Conservation (phyloP, 441 rosid genomes). For the Hura crepitans region DNA sequence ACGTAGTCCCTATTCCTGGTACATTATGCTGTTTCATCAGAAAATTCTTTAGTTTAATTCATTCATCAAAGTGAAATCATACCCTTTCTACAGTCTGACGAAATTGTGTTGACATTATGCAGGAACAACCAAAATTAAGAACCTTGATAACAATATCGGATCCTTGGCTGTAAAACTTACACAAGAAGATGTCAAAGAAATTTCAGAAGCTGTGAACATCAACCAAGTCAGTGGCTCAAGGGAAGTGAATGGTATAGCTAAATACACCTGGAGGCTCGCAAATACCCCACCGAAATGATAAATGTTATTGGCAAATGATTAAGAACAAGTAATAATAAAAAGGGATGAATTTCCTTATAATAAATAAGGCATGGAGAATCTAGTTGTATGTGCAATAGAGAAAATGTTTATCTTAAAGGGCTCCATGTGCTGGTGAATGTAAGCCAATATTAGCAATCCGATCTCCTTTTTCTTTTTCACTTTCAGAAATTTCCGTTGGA, state of each 20-base stretch:
- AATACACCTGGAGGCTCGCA: slow-evolving; percentile 29
- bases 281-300: slow-evolving; percentile 32
- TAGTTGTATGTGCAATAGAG: neutral
- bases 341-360: neutral
- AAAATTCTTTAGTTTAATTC: no score
- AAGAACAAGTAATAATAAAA: no score
- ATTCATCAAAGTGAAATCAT: no score
- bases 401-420: no score
- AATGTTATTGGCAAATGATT: no score
- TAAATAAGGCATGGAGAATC: neutral
- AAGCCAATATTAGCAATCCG: no score
- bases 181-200: slow-evolving; percentile 30
- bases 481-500: no score
- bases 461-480: no score
- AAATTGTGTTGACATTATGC: slow-evolving; percentile 10
- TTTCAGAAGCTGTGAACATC: slow-evolving; percentile 27
- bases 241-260: neutral
- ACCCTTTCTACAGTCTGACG: no score
- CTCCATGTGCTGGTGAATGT: no score
- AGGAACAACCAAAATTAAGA: slow-evolving; percentile 46
- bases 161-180: slow-evolving; percentile 30
- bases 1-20: slow-evolving; percentile 53
- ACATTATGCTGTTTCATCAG: neutral
- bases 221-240: slow-evolving; percentile 35
- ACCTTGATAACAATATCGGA: slow-evolving; percentile 38